Evolutionary conservation across 2,329 filamentous ascomycete genomes (phyloP), one percentile per base, ranked within the genome.

Genomic region (Coleophoma eucalyptorum): DNA sequence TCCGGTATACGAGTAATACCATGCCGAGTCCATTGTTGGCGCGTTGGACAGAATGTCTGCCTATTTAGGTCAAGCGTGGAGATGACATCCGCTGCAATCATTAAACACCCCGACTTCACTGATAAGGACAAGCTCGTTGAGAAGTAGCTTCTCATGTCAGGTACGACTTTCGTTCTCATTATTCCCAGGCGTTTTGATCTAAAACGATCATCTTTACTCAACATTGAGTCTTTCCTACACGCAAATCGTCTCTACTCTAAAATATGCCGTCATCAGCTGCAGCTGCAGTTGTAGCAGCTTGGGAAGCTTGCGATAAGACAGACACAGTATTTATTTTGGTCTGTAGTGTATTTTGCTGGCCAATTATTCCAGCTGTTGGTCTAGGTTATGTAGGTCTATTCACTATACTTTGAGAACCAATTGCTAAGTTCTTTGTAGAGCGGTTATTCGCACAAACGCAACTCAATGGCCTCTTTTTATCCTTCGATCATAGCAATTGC

Each of bases 291-390:
- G 58, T 71, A 37, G 55, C 69, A 38, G 74, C 72, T 18, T 79
- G 75, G 74, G 73, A 76, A 48, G 68, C 70, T 45, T 79, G 76
- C 62, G 71, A 75, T 61, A 72, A 74, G 53, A 76, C 64, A n/a
- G 76, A 79, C 57, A 78, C 76, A 21, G 55, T 55, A 38, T 86
- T 83, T 61, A 72, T 81, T 43, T 65, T 81, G 50, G 69, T 81
- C 55, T 83, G 80, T 63, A 72, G 69, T 6, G 81, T 78, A 62
- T 72, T 86, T 51, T 82, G 85, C 51, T 86, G 79, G 76, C 68
- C 84, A 49, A 86, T 86, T 62, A 82, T 85, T 48, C 83, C 82
- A 1, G 83, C 81, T n/a, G 81, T 86, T 58, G 82, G 81, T 40
- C 71, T 87, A 10, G 70, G 86, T 2, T 87, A 87, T 63, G 77